Evolutionary conservation across 306 rosid species (phyloP), one percentile per base, ranked within the genome.

Genomic region (Medicago ruthenica): DNA sequence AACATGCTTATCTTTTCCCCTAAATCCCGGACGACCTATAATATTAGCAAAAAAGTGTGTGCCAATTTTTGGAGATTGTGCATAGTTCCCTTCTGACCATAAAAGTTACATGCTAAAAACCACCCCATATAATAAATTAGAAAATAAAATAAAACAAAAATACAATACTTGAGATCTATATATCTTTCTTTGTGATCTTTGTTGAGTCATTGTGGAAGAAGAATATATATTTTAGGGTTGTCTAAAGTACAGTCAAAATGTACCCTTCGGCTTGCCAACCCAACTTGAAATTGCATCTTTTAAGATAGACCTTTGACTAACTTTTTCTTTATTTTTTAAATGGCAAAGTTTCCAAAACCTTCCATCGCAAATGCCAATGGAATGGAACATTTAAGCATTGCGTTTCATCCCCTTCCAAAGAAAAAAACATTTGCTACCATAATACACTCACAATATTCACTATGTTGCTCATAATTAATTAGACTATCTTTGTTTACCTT

Each of bases 11-110:
- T 91, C 92, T 85, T 87, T 88, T 83, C 67, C 96, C 98, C 88
- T 80, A 76, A 92, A 90, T 87, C 93, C 98, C 88, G 98, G 97
- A 85, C 39, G 91, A 85, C 90, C 93, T 86, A 84, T 41, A 86
- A 82, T 87, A 42, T 54, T 69, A 59, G 83, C 80, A 74, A 84
- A 86, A 82, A 84, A 85, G 83, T 69, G 77, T 76, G 84, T 84
- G 86, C 83, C 78, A 79, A 58, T 89, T 88, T 93, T 94, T 86
- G 87, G 77, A 85, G 86, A 86, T 59, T 86, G 91, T 89, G 90
- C 90, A 68, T 57, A 87, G 77, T 89, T 87, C 88, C 72, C 70
- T 79, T 81, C 85, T 83, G 78, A 85, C 89, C 81, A 66, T 50
- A 9, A 54, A 76, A 77, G 58, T 73, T 76, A 58, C 76, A 71